A percentile compares a stretch with the other conserved stretches of the same genome.
Conservation (phyloP, 805 yeast species). For the Candida rishiriensis region DNA sequence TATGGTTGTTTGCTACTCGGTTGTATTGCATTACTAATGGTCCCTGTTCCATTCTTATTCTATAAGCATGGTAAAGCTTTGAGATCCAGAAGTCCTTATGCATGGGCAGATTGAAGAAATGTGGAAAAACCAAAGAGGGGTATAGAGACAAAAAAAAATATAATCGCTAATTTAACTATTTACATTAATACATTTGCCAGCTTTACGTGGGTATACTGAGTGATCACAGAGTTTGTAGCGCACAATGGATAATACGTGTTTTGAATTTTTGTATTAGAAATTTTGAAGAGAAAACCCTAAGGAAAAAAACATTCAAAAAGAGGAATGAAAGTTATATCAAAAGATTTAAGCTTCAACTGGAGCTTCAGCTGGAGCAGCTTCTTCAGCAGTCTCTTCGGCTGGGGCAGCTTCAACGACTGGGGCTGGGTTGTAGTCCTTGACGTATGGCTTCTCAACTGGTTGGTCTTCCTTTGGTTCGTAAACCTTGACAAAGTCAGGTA, state of each 20-base stretch:
- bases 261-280: neutral
- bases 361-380: slow-evolving; percentile 25
- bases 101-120: slow-evolving; percentile 30
- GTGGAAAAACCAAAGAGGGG: too few species aligned
- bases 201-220: too few species aligned
- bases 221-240: too few species aligned
- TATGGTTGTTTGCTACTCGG: slow-evolving; percentile 57
- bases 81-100: slow-evolving; percentile 43
- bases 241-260: too few species aligned
- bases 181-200: too few species aligned
- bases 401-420: slow-evolving; percentile 26
- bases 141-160: neutral
- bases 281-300: neutral
- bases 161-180: neutral
- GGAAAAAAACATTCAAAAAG: neutral
- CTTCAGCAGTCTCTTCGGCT: slow-evolving; percentile 35
- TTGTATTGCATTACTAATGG: slow-evolving; percentile 43
- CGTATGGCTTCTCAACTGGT: slow-evolving; percentile 72
- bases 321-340: neutral
- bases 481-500: slow-evolving; percentile 93
- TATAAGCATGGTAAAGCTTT: slow-evolving; percentile 41
- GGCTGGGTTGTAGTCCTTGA: slow-evolving; percentile 63
- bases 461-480: slow-evolving; percentile 94
- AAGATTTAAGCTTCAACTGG: slow-evolving; percentile 9
- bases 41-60: slow-evolving; percentile 54